phyloP scores from a whole-genome alignment of 805 yeast species.

The Candida methanosorbosa region DNA sequence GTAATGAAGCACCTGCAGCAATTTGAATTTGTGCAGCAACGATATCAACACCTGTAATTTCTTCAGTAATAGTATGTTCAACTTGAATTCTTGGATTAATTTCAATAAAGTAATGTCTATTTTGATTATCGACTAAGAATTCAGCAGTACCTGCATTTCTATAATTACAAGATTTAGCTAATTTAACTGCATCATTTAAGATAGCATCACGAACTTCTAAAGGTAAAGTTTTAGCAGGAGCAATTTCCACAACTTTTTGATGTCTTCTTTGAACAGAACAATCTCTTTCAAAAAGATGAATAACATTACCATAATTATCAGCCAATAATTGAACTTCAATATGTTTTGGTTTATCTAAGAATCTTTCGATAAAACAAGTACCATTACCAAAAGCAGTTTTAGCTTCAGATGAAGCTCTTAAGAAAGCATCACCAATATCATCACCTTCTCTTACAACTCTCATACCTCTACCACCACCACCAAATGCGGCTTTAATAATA shows the following conservation, averaged over 20 bases:
- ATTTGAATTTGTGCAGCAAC: slow-evolving; percentile 98
- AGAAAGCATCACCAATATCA: slow-evolving; percentile 82
- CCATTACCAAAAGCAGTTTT: slow-evolving; percentile 96
- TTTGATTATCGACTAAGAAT: slow-evolving; percentile 85
- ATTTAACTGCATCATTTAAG: slow-evolving; percentile 86
- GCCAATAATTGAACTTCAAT: slow-evolving; percentile 96
- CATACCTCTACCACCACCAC: slow-evolving; percentile 99
- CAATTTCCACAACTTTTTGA: slow-evolving; percentile 97
- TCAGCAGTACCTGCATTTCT: slow-evolving; percentile 98
- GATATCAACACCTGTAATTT: slow-evolving; percentile 94
- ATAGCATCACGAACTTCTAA: slow-evolving; percentile 81
- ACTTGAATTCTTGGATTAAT: slow-evolving; percentile 98
- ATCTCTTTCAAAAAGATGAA: slow-evolving; percentile 94
- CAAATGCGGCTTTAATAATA: slow-evolving; percentile 96
- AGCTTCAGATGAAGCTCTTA: slow-evolving; percentile 92
- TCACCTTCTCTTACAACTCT: slow-evolving; percentile 98
- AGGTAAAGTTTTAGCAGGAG: slow-evolving; percentile 92
- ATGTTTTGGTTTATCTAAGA: slow-evolving; percentile 92
- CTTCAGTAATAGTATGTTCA: slow-evolving; percentile 98
- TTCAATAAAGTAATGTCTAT: slow-evolving; percentile 95
- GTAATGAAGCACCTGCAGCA: slow-evolving; percentile 95
- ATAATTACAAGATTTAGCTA: slow-evolving; percentile 83
- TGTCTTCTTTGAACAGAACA: slow-evolving; percentile 99
- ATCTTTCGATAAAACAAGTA: slow-evolving; percentile 95
- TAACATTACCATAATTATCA: slow-evolving; percentile 88